Percentiles rank a stretch among this genome's conserved stretches.
phyloP scores from a whole-genome alignment of 306 rosid species.

The Trifolium repens region DNA sequence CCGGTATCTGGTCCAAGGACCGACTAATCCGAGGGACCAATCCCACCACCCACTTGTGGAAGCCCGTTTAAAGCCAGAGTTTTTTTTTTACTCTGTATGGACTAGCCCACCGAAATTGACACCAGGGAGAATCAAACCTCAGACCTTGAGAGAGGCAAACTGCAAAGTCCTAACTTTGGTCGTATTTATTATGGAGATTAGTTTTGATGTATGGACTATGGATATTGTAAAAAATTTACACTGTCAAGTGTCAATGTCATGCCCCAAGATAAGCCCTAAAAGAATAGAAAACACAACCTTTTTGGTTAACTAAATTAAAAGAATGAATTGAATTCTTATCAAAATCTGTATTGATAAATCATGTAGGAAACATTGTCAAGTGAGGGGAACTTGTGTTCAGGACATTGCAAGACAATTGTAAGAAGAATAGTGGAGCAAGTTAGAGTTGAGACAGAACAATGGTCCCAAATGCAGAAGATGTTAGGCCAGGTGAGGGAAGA shows the following conservation, averaged over 20 bases:
- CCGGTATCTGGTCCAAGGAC: too few relatives aligned
- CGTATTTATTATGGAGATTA: not conserved
- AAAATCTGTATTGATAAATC: not conserved
- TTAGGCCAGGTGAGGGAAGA: constrained; percentile 84
- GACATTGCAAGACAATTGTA: constrained; percentile 79
- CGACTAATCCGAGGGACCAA: too few relatives aligned
- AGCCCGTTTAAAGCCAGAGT: too few relatives aligned
- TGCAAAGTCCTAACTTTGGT: too few relatives aligned
- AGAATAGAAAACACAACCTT: not conserved
- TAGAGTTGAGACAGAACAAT: constrained; percentile 85
- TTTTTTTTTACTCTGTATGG: too few relatives aligned
- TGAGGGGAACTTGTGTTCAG: constrained; percentile 72
- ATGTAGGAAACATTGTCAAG: constrained; percentile 52
- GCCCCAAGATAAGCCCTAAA: too few relatives aligned
- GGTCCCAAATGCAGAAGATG: constrained; percentile 99
- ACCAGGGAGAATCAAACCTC: too few relatives aligned
- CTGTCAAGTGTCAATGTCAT: too few relatives aligned
- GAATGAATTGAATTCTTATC: constrained; percentile 24
- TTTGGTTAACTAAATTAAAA: not conserved
- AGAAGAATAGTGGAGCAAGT: constrained; percentile 87
- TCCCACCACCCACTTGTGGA: too few relatives aligned
- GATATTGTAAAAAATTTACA: too few relatives aligned
- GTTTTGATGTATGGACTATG: not conserved
- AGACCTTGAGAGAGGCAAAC: too few relatives aligned
- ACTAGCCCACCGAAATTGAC: too few relatives aligned